A percentile compares a stretch with the other conserved stretches of the same genome.
phyloP scores from a whole-genome alignment of 1,139 yeast genomes.

The Debaryomyces coudertii region DNA sequence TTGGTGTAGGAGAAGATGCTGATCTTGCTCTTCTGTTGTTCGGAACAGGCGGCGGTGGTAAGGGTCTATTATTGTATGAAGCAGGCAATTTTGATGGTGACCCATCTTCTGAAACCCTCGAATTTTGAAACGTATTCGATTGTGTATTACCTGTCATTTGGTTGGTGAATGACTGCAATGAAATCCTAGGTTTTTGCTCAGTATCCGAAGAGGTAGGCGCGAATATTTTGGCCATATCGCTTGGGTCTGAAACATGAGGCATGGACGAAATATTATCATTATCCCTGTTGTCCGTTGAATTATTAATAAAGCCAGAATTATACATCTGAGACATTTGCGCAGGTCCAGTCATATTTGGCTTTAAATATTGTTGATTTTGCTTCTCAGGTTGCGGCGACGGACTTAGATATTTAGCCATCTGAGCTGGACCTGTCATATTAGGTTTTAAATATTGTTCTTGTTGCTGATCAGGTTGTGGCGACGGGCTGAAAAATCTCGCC shows the following conservation, averaged over 20 bases:
- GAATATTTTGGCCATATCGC: conserved; percentile 40
- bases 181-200: conserved; percentile 28
- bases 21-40: conserved; percentile 42
- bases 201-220: conserved; percentile 22
- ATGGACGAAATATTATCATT: conserved; percentile 21
- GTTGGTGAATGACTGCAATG: conserved; percentile 46
- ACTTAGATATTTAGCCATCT: conserved; percentile 28
- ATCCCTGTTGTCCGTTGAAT: not conserved
- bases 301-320: conserved; percentile 6
- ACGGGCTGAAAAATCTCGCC: conserved; percentile 31
- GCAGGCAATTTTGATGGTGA: conserved; percentile 29
- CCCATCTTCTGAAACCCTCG: conserved; percentile 22
- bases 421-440: conserved; percentile 62
- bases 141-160: conserved; percentile 51
- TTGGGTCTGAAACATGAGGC: conserved; percentile 45
- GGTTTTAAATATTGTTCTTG: conserved; percentile 37
- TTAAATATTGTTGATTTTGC: conserved; percentile 22
- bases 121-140: conserved; percentile 41
- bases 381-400: conserved; percentile 5
- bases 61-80: conserved; percentile 30
- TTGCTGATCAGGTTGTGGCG: conserved; percentile 23
- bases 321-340: conserved; percentile 43
- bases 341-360: conserved; percentile 63
- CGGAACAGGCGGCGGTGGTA: conserved; percentile 47
- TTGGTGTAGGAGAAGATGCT: conserved; percentile 48